A percentile compares a stretch with the other conserved stretches of the same genome.
phyloP scores from a whole-genome alignment of 768 basidiomycete species.

The Paxillus rubicundulus region DNA sequence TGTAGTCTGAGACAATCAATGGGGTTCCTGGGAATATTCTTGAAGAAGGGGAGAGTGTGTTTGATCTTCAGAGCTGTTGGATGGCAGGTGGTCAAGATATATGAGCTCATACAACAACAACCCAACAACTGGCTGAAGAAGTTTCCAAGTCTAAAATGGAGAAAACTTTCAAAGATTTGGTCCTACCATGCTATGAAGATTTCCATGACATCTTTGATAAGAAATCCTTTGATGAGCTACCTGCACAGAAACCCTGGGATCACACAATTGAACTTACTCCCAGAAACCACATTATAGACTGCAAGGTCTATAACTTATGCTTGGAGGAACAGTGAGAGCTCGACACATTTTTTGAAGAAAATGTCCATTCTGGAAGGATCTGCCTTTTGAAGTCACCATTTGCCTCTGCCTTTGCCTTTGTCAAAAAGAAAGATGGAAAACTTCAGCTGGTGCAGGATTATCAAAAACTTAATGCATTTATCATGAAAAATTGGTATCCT shows the following conservation, averaged over 20 bases:
- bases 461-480: conserved; percentile 21
- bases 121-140: conserved; percentile 3
- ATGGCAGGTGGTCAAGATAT: not conserved
- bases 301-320: conserved; percentile 10
- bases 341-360: conserved; percentile 23
- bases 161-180: conserved; percentile 4
- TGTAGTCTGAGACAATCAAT: not conserved
- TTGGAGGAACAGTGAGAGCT: conserved; percentile 18
- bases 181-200: conserved; percentile 9
- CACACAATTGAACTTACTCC: conserved; percentile 7
- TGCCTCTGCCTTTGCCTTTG: conserved; percentile 27
- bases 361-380: conserved; percentile 16
- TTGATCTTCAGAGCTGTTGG: not conserved
- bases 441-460: conserved; percentile 35
- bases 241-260: conserved; percentile 9
- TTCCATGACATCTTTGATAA: conserved; percentile 22
- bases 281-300: not conserved
- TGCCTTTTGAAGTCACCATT: conserved; percentile 18
- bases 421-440: conserved; percentile 36
- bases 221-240: conserved; percentile 17
- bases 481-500: conserved; percentile 29
- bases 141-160: not conserved
- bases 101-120: not conserved
- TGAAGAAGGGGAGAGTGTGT: conserved; percentile 2
- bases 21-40: not conserved